Evolutionary conservation across 2,329 filamentous ascomycete genomes (phyloP), one percentile per base, ranked within the genome.

Genomic region (Colletotrichum sp.): DNA sequence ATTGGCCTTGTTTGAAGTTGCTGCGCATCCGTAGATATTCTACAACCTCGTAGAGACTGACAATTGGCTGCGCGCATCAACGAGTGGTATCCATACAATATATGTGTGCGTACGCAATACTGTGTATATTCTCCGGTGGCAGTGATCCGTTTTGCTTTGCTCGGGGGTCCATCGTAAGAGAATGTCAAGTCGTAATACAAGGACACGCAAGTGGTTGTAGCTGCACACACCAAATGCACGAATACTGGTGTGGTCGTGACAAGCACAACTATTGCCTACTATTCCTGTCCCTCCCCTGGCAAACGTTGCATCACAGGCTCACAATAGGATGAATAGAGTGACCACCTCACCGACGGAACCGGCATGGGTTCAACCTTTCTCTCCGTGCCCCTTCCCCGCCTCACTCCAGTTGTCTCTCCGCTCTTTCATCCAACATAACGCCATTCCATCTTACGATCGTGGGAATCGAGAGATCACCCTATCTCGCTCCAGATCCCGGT

Each of bases 1-100:
- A 72, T 67, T 49, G 62, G 69, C 29, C 66, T n/a, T 13, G 69
- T 27, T 29, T 72, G 70, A 69, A 69, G 74, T 65, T 66, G 11
- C 44, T 49, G 44, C 44, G 44, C 13, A 49, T 22, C 19, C 44
- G 11, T 13, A 49, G 44, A 49, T 22, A 73, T 74, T 65, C 59
- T 64, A 57, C 70, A 29, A 69, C 59, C 30, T 32, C 32, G 22
- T 32, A 7, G 32, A 32, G 19, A 32, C 13, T 62, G 12, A 22
- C 59, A 62, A 30, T 32, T 62, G 59, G 59, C 59, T 32, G 32
- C 55, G 32, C 59, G n/a, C 19, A 32, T 62, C 19, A n/a, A 29
- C 29, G 16, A 7, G 16, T 61, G n/a, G n/a, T 49, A 49, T 49
- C n/a, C 44, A 49, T 49, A 49, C 16, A 22, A 49, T 22, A 11